Conservation (phyloP, 495 filamentous ascomycete genomes). For the Talaromyces liani region DNA sequence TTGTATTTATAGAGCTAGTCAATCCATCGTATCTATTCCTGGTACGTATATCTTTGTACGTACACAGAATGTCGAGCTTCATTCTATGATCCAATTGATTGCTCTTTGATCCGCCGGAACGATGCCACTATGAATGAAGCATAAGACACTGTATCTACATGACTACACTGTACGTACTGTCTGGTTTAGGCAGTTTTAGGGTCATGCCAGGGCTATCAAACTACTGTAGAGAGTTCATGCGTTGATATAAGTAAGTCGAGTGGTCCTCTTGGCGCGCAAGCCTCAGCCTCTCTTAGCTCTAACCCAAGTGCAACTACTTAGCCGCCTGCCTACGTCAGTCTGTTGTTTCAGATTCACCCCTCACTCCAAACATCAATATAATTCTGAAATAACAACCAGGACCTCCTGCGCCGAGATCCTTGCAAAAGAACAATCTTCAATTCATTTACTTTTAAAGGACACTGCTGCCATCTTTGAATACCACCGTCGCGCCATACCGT, state of each 20-base stretch:
- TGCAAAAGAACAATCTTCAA: not conserved
- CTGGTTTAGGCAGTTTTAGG: not conserved
- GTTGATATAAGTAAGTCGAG: not conserved
- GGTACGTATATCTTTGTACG: not conserved
- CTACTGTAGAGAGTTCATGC: not conserved
- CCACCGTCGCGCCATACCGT: not conserved
- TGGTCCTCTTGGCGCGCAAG: slow-evolving; percentile 1
- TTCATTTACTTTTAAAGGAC: not conserved
- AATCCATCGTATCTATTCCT: not conserved
- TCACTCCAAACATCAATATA: slow-evolving; percentile 5
- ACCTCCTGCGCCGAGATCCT: not conserved
- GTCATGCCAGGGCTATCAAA: not conserved
- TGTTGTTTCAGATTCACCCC: slow-evolving; percentile 9
- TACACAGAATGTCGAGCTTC: not conserved
- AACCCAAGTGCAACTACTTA: not conserved
- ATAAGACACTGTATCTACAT: not conserved
- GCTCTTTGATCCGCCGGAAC: not conserved
- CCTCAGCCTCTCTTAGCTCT: not conserved
- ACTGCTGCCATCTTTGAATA: not conserved
- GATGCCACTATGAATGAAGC: not conserved
- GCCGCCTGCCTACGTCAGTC: slow-evolving; percentile 9
- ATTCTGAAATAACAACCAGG: not conserved
- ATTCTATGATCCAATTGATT: not conserved
- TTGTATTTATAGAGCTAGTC: not conserved
- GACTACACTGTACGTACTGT: not conserved